Evolutionary conservation across 257 asterid species (phyloP), one percentile per base, ranked within the genome.

Genomic region (Jasminum sambac): DNA sequence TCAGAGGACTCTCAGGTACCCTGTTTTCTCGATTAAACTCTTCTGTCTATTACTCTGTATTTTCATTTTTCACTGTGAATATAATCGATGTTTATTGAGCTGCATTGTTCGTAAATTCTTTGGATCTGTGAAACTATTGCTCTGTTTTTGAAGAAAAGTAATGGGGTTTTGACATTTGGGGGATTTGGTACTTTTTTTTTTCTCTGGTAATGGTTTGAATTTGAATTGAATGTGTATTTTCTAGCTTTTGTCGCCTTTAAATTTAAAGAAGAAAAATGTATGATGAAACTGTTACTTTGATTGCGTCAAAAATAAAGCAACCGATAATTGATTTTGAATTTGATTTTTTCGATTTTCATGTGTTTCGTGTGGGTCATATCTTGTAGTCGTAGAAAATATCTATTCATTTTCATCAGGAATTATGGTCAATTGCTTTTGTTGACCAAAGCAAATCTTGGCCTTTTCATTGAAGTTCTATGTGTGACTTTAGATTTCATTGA

Each of bases 81-180:
- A 6, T 64, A 16, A 52, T 34, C 14, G 11, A 8, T 39, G 43
- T 39, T 66, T 7, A 50, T 69, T 70, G 44, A 66, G 67, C 79
- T 36, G 74, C 74, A 70, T 79, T 74, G 19, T 40, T 40, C 4
- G 19, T 39, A 11, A 52, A 46, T 63, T 44, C 10, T 25, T 30
- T 59, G 67, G 82, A 70, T 78, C 79, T 69, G 68, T 60, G 8
- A 64, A 63, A 52, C 62, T 19, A 11, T 26, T 60, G 11, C 25
- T 38, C 39, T 72, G 13, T 68, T 19, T 14, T 24, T 30, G 2
- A 11, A 19, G 23, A 39, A 10, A 6, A 11, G 30, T 40, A 16
- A 37, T 24, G 24, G 63, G 16, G 52, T 69, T 55, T 23, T 75
- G 60, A 63, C 34, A 39, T 60, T 19, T 61, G 67, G 34, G 17